Percentiles rank a stretch among this genome's conserved stretches.
Conservation (phyloP, 2,329 filamentous ascomycete species). For the Fusarium pseudocircinatum region DNA sequence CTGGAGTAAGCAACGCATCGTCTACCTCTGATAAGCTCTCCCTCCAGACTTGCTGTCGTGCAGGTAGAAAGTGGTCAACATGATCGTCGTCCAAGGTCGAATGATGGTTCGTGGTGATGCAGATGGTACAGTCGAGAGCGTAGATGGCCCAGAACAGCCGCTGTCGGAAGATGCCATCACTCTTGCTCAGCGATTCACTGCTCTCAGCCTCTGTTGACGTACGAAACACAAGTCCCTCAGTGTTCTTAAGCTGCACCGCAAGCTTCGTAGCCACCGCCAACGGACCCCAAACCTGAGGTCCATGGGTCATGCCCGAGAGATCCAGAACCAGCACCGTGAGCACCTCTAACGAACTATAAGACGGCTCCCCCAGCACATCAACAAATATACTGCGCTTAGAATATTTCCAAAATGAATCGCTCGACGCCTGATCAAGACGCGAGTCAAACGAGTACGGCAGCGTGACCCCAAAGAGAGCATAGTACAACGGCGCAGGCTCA, state of each 20-base stretch:
- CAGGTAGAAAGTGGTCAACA: not conserved
- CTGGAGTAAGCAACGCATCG: not conserved
- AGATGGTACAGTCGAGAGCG: not conserved
- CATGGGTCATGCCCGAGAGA: not conserved
- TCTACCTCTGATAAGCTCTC: not conserved
- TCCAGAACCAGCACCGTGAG: not conserved
- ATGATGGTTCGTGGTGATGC: not conserved
- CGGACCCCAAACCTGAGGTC: not conserved
- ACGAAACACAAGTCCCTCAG: not conserved
- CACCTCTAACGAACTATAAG: not conserved
- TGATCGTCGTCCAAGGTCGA: not conserved
- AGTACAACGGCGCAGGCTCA: not conserved
- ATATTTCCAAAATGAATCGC: slow-evolving; percentile 1
- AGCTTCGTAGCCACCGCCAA: not conserved
- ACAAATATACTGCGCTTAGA: not conserved
- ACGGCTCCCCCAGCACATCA: not conserved
- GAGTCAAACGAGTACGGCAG: not conserved
- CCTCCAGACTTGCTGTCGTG: not conserved
- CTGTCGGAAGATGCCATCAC: not conserved
- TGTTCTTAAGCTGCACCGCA: not conserved
- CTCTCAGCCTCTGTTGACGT: not conserved
- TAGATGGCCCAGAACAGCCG: not conserved
- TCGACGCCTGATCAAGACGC: not conserved
- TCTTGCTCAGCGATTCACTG: not conserved
- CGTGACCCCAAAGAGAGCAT: not conserved